A percentile compares a stretch with the other conserved stretches of the same genome.
These are phyloP conservation scores for Debaryomyces coudertii DNA, from an alignment of 1,139 yeast species.

Conservation along the genomic window DNA sequence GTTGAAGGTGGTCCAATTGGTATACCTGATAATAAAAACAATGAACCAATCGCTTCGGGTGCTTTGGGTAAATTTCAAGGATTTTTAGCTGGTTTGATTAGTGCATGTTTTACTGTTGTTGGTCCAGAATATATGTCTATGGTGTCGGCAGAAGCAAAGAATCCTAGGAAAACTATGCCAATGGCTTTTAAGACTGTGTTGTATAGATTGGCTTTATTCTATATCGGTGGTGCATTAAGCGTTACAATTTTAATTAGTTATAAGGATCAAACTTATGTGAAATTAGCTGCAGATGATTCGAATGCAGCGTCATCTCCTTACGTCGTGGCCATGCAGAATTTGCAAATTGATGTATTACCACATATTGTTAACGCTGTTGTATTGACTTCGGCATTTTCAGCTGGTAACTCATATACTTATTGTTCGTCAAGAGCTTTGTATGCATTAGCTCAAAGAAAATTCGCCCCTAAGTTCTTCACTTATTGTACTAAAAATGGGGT, in stretches of 20 bases:
- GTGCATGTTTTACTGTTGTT: conserved; percentile 71
- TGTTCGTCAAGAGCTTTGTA: conserved; percentile 48
- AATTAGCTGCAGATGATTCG: conserved; percentile 24
- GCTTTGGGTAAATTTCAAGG: conserved; percentile 70
- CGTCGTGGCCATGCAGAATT: conserved; percentile 48
- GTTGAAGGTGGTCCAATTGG: conserved; percentile 54
- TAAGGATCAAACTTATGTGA: conserved; percentile 39
- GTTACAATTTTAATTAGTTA: conserved; percentile 45
- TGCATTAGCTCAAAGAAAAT: conserved; percentile 43
- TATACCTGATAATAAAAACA: no score
- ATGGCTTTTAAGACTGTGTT: conserved; percentile 79
- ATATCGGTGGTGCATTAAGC: conserved; percentile 53
- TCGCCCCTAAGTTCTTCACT: conserved; percentile 40
- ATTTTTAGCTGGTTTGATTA: conserved; percentile 61
- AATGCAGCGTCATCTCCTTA: conserved; percentile 45
- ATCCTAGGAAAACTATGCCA: conserved; percentile 79
- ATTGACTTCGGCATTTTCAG: conserved; percentile 43
- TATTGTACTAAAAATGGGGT: conserved; percentile 58
- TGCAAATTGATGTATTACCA: conserved; percentile 42
- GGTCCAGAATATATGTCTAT: conserved; percentile 86
- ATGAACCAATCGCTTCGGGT: conserved; percentile 56
- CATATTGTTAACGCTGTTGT: conserved; percentile 44
- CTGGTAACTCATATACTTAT: conserved; percentile 48
- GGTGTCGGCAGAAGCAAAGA: conserved; percentile 80
- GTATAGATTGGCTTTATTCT: conserved; percentile 69